These are phyloP conservation scores for Wickerhamiella sergipiensis DNA, from an alignment of 805 yeast genomes.

Conservation along the genomic window DNA sequence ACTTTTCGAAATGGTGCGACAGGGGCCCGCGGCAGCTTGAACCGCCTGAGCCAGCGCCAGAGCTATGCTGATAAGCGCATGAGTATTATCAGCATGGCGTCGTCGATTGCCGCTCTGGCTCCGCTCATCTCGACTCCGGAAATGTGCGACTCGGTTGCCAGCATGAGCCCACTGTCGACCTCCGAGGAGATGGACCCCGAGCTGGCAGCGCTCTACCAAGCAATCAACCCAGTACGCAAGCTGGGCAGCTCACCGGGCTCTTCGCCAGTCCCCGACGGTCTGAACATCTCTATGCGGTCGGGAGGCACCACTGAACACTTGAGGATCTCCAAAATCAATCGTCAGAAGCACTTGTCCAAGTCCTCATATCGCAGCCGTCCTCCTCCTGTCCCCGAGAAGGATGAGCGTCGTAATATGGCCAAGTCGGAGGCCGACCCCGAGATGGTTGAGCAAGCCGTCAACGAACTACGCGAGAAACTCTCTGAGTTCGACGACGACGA, in stretches of 20 bases:
- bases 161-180: background rate
- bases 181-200: background rate
- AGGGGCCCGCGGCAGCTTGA: background rate
- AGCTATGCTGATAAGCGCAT: slow-evolving; percentile 7
- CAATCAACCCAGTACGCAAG: background rate
- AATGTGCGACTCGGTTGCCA: background rate
- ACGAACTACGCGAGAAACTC: background rate
- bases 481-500: background rate
- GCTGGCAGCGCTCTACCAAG: background rate
- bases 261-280: background rate
- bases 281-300: background rate
- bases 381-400: background rate
- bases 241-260: background rate
- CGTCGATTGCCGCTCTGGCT: slow-evolving; percentile 12
- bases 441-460: background rate
- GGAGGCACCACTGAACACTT: background rate
- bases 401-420: background rate
- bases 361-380: background rate
- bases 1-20: background rate
- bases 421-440: background rate
- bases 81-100: slow-evolving; percentile 13
- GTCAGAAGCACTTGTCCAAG: background rate
- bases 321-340: background rate
- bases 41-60: background rate
- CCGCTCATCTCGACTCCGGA: slow-evolving; percentile 7